Percentiles rank a stretch among this genome's conserved stretches.
Conservation (phyloP, 83 land plant genomes). For the Thuja plicata region DNA sequence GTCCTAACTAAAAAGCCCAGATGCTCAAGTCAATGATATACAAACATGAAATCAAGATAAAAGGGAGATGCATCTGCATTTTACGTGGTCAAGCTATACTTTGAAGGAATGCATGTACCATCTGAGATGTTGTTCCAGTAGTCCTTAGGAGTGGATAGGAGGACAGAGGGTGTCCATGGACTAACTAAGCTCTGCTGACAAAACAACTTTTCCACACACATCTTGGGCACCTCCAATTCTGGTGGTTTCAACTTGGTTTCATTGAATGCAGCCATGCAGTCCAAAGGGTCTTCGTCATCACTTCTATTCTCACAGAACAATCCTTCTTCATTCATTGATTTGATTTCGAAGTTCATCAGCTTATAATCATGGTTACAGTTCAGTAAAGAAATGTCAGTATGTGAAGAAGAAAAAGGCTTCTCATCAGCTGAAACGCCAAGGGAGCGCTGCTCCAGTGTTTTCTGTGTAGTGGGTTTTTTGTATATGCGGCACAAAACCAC, state of each 20-base stretch:
- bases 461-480: slow-evolving; percentile 57
- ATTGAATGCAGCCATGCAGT: neutral
- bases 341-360: neutral
- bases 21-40: too few relatives aligned
- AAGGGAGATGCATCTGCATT: too few relatives aligned
- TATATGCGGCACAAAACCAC: slow-evolving; percentile 66
- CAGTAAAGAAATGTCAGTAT: neutral
- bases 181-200: neutral
- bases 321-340: neutral
- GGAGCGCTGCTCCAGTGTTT: slow-evolving; percentile 56
- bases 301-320: neutral
- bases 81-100: too few relatives aligned
- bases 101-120: neutral
- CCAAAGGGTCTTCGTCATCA: neutral
- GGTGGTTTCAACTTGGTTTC: neutral
- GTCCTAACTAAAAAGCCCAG: too few relatives aligned
- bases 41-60: too few relatives aligned
- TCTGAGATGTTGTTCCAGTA: neutral
- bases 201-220: neutral
- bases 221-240: neutral
- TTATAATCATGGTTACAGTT: neutral
- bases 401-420: neutral
- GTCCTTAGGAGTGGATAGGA: neutral
- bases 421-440: neutral
- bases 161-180: neutral